Conservation (phyloP, 306 rosid genomes). For the Vicia sativa region DNA sequence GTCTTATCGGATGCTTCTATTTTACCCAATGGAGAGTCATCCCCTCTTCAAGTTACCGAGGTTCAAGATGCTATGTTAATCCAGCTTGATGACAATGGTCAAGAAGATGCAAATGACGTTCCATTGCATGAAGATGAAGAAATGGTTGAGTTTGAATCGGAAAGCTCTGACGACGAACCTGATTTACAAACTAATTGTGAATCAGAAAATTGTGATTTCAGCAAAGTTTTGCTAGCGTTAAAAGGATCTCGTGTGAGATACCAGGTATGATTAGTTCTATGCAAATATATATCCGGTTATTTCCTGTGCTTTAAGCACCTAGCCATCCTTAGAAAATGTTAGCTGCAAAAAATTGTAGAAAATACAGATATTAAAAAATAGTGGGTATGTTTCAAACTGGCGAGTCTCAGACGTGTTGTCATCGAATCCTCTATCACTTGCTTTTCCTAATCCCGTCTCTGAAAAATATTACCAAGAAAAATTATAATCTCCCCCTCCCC, state of each 20-base stretch:
- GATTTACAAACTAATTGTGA: conserved; percentile 47
- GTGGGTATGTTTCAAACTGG: conserved; percentile 10
- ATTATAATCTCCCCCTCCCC: background rate
- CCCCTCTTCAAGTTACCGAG: conserved; percentile 44
- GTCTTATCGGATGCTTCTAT: conserved; percentile 72
- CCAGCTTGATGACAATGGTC: conserved; percentile 47
- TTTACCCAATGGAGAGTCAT: conserved; percentile 59
- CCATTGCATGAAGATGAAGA: conserved; percentile 63
- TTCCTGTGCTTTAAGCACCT: conserved; percentile 11
- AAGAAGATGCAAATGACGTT: conserved; percentile 61
- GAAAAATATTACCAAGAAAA: conserved; percentile 8
- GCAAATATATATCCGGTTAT: conserved; percentile 18
- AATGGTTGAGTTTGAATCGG: conserved; percentile 50
- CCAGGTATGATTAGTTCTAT: conserved; percentile 56
- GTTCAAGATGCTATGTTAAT: conserved; percentile 51
- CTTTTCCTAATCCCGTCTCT: conserved; percentile 6
- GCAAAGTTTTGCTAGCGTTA: conserved; percentile 62
- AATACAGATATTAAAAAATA: conserved; percentile 11
- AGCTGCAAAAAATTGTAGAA: conserved; percentile 27
- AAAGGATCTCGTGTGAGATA: conserved; percentile 60
- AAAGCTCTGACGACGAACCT: conserved; percentile 65
- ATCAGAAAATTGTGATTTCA: conserved; percentile 47
- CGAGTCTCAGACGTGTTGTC: conserved; percentile 16
- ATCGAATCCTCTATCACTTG: background rate
- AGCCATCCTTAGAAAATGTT: conserved; percentile 14